These are phyloP conservation scores for Pseudotsuga menziesii DNA, from an alignment of 75 land plant genomes.

Conservation along the genomic window DNA sequence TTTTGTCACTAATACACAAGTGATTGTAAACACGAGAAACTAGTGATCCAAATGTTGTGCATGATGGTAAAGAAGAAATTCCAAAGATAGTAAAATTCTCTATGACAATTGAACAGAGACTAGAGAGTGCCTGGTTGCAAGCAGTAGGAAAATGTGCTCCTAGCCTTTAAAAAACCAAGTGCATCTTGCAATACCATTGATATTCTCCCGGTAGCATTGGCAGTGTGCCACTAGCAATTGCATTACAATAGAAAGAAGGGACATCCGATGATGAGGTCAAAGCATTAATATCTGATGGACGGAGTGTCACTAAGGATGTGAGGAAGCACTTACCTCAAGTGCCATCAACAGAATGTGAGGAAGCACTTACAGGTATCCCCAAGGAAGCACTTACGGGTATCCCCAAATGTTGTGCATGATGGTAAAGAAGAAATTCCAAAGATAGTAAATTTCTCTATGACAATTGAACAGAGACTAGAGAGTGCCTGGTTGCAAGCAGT, in stretches of 20 bases:
- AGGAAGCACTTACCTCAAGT: too few relatives aligned
- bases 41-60: neutral
- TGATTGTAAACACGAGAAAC: neutral
- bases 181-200: conserved; percentile 25
- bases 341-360: too few relatives aligned
- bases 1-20: neutral
- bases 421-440: conserved; percentile 15
- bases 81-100: conserved; percentile 32
- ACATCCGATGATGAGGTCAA: neutral
- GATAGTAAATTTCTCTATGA: conserved; percentile 27
- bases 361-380: too few relatives aligned
- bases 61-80: conserved; percentile 3
- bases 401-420: neutral
- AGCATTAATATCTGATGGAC: neutral
- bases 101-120: conserved; percentile 39
- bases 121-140: conserved; percentile 60
- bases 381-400: too few relatives aligned
- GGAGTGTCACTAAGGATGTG: neutral
- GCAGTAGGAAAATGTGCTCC: conserved; percentile 46
- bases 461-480: conserved; percentile 50
- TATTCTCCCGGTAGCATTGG: conserved; percentile 1
- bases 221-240: neutral
- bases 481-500: conserved; percentile 57
- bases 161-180: conserved; percentile 54
- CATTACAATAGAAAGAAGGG: conserved; percentile 9